Evolutionary conservation across 176 grass and related monocot genomes (phyloP).

Genomic region (Avena atlantica): DNA sequence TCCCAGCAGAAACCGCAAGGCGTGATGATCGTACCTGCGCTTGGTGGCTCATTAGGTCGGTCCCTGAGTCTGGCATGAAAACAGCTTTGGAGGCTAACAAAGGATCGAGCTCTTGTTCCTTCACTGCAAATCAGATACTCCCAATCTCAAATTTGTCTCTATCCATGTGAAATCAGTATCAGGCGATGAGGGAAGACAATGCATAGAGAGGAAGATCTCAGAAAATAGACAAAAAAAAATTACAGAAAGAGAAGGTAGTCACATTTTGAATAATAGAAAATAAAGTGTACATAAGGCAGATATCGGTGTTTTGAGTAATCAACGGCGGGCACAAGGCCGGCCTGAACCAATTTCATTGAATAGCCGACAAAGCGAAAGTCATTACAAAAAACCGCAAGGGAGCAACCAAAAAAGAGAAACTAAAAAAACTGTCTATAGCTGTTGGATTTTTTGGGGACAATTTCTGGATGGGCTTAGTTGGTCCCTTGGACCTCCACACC

Average conservation of each 20-base stretch:
- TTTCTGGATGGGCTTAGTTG: no score
- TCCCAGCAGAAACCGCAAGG: not conserved
- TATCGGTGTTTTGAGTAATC: not conserved
- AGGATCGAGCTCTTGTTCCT: not conserved
- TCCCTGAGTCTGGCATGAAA: not conserved
- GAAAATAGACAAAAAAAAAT: not conserved
- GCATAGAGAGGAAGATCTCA: not conserved
- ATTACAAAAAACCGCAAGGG: no score
- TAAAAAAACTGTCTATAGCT: no score
- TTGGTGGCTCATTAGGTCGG: not conserved
- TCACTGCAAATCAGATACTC: not conserved
- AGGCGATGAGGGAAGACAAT: not conserved
- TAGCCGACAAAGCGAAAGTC: no score
- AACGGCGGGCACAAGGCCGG: no score
- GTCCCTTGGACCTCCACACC: no score
- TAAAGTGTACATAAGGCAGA: not conserved
- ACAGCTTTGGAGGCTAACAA: not conserved
- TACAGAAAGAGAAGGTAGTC: not conserved
- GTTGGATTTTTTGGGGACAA: no score
- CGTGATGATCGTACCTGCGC: not conserved
- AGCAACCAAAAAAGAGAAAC: no score
- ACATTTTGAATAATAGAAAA: not conserved
- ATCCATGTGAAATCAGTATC: not conserved
- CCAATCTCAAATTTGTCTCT: not conserved
- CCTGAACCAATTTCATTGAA: no score